Conservation (phyloP, 2,329 filamentous ascomycete species). For the Mollisiaceae sp. region DNA sequence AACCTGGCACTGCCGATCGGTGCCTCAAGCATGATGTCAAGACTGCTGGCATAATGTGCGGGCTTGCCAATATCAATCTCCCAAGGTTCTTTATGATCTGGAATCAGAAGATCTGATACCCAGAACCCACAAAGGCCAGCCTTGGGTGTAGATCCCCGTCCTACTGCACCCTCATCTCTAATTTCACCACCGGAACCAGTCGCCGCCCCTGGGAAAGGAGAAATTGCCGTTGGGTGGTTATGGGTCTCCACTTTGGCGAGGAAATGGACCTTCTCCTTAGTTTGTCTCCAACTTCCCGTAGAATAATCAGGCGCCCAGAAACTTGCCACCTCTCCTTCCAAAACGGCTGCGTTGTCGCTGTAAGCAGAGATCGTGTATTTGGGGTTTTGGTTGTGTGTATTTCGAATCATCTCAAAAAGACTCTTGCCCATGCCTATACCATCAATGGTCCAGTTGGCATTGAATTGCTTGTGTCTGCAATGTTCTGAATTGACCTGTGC, state of each 20-base stretch:
- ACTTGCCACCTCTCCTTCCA: slow-evolving; percentile 72
- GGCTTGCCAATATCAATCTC: slow-evolving; percentile 90
- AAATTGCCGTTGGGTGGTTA: slow-evolving; percentile 96
- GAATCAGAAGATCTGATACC: slow-evolving; percentile 92
- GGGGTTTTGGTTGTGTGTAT: slow-evolving; percentile 85
- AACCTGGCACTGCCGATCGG: slow-evolving; percentile 94
- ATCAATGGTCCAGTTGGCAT: slow-evolving; percentile 94
- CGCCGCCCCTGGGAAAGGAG: slow-evolving; percentile 88
- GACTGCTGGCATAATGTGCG: slow-evolving; percentile 86
- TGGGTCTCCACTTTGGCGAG: slow-evolving; percentile 97
- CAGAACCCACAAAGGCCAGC: slow-evolving; percentile 91
- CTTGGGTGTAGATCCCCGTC: slow-evolving; percentile 89
- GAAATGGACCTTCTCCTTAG: slow-evolving; percentile 84
- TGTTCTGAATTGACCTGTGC: slow-evolving; percentile 99
- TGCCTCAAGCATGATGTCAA: slow-evolving; percentile 97
- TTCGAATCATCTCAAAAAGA: slow-evolving; percentile 94
- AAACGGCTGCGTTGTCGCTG: slow-evolving; percentile 96
- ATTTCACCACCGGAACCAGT: slow-evolving; percentile 97
- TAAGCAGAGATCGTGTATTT: slow-evolving; percentile 92
- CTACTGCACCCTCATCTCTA: slow-evolving; percentile 92
- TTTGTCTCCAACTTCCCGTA: slow-evolving; percentile 86
- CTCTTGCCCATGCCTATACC: slow-evolving; percentile 78
- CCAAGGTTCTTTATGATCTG: slow-evolving; percentile 83
- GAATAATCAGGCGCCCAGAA: slow-evolving; percentile 89
- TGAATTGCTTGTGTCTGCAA: slow-evolving; percentile 84